These are phyloP conservation scores for Viridothelium virens DNA, from an alignment of 495 filamentous ascomycete species.

Conservation along the genomic window DNA sequence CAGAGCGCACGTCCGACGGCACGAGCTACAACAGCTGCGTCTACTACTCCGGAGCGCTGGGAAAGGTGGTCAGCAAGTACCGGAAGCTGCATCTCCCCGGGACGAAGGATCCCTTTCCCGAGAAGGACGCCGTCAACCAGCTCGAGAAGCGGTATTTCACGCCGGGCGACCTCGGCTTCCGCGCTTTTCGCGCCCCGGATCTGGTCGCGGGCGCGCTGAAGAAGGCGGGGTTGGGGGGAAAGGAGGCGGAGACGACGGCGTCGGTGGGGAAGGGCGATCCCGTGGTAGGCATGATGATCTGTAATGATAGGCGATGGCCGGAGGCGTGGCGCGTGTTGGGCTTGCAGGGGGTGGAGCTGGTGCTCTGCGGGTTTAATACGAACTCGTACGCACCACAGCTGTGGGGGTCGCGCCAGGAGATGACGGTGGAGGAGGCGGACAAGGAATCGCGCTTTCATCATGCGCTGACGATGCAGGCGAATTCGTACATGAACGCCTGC, in stretches of 20 bases:
- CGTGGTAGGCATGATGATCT: slow-evolving; percentile 46
- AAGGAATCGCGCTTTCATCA: slow-evolving; percentile 41
- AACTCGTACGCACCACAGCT: slow-evolving; percentile 39
- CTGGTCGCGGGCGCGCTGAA: slow-evolving; percentile 28
- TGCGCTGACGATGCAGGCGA: slow-evolving; percentile 39
- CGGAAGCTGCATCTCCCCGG: slow-evolving; percentile 47
- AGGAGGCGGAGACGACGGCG: slow-evolving; percentile 9
- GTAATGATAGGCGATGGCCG: slow-evolving; percentile 45
- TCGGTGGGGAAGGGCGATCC: slow-evolving; percentile 39
- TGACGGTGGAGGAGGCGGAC: slow-evolving; percentile 38
- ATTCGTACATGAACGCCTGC: slow-evolving; percentile 44
- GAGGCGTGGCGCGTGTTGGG: slow-evolving; percentile 43
- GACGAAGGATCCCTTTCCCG: slow-evolving; percentile 40
- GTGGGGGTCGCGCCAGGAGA: slow-evolving; percentile 37
- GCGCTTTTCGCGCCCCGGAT: slow-evolving; percentile 42
- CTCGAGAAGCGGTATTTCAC: slow-evolving; percentile 46
- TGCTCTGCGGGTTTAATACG: slow-evolving; percentile 45
- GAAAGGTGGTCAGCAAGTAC: slow-evolving; percentile 41
- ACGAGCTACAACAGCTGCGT: slow-evolving; percentile 41
- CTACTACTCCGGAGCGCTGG: slow-evolving; percentile 40
- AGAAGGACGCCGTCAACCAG: slow-evolving; percentile 42
- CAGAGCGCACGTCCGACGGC: slow-evolving; percentile 35
- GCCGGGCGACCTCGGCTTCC: slow-evolving; percentile 43
- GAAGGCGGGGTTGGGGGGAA: background rate
- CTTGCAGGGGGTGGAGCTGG: slow-evolving; percentile 43